Base-by-base conservation (phyloP, 2,329 filamentous ascomycete species). In the Diaporthe vexans region DNA sequence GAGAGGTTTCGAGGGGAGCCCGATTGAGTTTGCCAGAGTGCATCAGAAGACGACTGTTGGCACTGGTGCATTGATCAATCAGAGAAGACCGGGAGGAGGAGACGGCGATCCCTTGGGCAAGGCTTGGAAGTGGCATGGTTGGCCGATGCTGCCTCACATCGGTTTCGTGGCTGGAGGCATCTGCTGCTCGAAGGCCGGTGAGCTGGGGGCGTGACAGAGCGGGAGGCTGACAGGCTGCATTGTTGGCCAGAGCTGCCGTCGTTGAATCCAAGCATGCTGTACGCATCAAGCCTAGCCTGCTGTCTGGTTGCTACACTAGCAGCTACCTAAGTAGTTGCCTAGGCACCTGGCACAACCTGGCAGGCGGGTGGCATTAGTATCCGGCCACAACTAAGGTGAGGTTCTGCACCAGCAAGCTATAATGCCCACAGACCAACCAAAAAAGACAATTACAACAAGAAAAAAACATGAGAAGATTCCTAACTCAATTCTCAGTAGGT, bases 11-110 rank as follows among this genome's bases (percentile, higher is more conserved):
- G 59, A 33, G 40, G 59, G 4, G 48, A 17, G 61, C 37, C 46
- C 61, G 61, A 67, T 67, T 67, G 61, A 67, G 61, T 67, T 63
- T 67, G 43, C 61, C 19, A 65, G 61, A 24, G 61, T 51, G 61
- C 61, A 21, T 65, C 61, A 65, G 61, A 29, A 48, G 59, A 63
- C 40, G 40, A 35, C 11, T 35, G 59, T 33, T 29, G 43, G 59
- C n/a, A 33, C 29, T 35, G 43, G 33, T 51, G 59, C 59, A 65
- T 65, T 65, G 59, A 65, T 65, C 59, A 65, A 63, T 63, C 59
- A 65, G 35, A 37, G 35, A 37, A 37, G 35, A 11, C 40, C 17
- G 40, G 40, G 40, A 43, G 17, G 40, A 43, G 40, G 17, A 13
- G 40, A 48, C 24, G 59, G 7, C 59, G 59, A 48, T 21, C 58